phyloP scores from a whole-genome alignment of 148 eudicot species.

The Vaccinium corymbosum region DNA sequence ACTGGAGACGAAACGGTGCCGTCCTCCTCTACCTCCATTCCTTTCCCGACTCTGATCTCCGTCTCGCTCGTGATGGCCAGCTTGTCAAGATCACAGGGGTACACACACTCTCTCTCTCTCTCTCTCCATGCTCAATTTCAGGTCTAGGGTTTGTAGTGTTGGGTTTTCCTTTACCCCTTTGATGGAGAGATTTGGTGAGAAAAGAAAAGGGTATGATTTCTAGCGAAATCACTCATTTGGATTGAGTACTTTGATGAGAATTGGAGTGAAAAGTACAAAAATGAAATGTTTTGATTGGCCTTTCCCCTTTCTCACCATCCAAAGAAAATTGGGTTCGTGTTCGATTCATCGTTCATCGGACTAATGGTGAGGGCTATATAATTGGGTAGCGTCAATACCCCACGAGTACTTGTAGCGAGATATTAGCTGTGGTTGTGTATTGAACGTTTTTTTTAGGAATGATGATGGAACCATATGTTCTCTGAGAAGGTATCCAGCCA shows the following conservation, averaged over 20 bases:
- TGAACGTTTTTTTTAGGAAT: too few relatives aligned
- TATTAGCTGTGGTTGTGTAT: too few relatives aligned
- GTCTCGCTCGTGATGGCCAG: conserved; percentile 39
- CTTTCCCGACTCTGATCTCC: conserved; percentile 45
- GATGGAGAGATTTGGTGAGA: too few relatives aligned
- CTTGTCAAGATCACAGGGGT: conserved; percentile 63
- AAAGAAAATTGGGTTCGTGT: background rate
- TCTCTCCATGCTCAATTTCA: conserved; percentile 1
- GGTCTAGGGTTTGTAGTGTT: background rate
- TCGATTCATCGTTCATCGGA: background rate
- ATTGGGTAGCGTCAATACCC: background rate
- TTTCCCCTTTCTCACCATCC: too few relatives aligned
- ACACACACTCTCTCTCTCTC: background rate
- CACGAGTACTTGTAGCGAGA: background rate
- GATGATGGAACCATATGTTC: too few relatives aligned
- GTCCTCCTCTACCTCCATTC: conserved; percentile 35
- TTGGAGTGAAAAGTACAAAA: too few relatives aligned
- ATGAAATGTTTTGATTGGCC: too few relatives aligned
- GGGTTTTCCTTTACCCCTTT: too few relatives aligned
- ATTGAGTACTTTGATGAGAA: too few relatives aligned
- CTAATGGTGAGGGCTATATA: background rate
- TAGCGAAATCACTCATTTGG: too few relatives aligned
- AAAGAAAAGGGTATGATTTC: too few relatives aligned
- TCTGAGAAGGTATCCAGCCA: too few relatives aligned
- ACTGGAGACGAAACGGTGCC: conserved; percentile 22